Percentiles rank a stretch among this genome's conserved stretches.
These are phyloP conservation scores for Eucalyptus sp. DNA, from an alignment of 345 rosid genomes.

Conservation along the genomic window DNA sequence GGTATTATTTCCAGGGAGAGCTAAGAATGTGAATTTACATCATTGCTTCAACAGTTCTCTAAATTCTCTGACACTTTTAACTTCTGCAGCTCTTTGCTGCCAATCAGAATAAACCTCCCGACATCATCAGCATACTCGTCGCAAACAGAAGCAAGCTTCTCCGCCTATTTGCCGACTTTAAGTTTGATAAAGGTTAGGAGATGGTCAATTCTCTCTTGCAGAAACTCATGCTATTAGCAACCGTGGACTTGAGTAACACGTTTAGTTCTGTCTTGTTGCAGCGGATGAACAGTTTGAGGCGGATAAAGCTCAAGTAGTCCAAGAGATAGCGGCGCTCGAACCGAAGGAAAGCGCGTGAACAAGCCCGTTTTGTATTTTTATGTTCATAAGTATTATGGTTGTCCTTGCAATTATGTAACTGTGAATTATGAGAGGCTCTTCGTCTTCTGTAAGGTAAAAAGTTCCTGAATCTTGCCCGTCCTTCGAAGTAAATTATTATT, in stretches of 20 bases:
- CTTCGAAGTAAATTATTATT: not conserved
- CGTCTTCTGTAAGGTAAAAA: not conserved
- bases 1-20: conserved; percentile 17
- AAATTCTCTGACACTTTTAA: not conserved
- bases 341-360: conserved; percentile 10
- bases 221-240: not conserved
- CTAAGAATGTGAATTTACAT: not conserved
- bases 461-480: not conserved
- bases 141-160: conserved; percentile 70
- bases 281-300: conserved; percentile 95
- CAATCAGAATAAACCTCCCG: conserved; percentile 64
- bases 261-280: conserved; percentile 11
- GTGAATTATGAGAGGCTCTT: not conserved
- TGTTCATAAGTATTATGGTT: not conserved
- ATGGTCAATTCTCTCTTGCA: not conserved
- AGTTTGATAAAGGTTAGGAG: conserved; percentile 52
- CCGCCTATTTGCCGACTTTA: conserved; percentile 62
- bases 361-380: not conserved
- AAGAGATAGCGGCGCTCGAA: conserved; percentile 77
- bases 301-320: conserved; percentile 88
- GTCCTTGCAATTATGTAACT: not conserved
- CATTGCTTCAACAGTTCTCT: not conserved
- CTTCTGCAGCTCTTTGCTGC: conserved; percentile 61
- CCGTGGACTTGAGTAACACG: not conserved
- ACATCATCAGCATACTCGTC: conserved; percentile 45